Evolutionary conservation across 805 yeast species (phyloP).

Genomic region (Candida rishiriensis): DNA sequence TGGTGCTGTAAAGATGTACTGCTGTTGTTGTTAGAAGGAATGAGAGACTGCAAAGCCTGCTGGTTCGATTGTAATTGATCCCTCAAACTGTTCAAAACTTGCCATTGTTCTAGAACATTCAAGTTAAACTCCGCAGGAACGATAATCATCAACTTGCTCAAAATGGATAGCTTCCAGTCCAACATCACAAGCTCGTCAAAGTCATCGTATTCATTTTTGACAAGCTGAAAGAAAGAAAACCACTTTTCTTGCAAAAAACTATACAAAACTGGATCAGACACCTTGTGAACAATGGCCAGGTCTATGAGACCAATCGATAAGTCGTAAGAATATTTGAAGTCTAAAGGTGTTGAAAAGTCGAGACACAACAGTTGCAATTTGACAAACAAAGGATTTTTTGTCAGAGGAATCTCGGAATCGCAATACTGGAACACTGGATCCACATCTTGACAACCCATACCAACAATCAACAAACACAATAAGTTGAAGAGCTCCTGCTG

Average conservation of each 20-base stretch:
- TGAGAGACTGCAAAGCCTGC: not conserved
- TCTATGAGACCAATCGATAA: constrained; percentile 37
- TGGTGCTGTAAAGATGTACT: not conserved
- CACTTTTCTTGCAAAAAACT: constrained; percentile 39
- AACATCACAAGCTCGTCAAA: constrained; percentile 8
- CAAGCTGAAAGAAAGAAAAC: constrained; percentile 73
- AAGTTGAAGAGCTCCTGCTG: constrained; percentile 38
- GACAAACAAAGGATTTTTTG: constrained; percentile 24
- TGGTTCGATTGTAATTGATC: constrained; percentile 20
- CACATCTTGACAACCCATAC: constrained; percentile 26
- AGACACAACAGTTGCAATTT: constrained; percentile 43
- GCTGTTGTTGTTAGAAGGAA: too few relatives aligned
- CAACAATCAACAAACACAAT: constrained; percentile 37
- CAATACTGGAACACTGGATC: constrained; percentile 6
- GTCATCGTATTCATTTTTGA: constrained; percentile 39
- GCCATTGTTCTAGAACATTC: constrained; percentile 62
- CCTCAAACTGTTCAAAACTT: constrained; percentile 32
- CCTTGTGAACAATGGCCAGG: constrained; percentile 9
- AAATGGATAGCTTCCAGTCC: constrained; percentile 44
- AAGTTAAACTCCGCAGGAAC: constrained; percentile 54
- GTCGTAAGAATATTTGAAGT: constrained; percentile 55
- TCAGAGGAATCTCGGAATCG: constrained; percentile 5
- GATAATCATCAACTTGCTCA: constrained; percentile 46
- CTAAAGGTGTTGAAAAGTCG: constrained; percentile 60
- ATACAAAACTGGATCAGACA: constrained; percentile 7